Percentiles rank a stretch among this genome's conserved stretches.
Conservation (phyloP, 345 rosid genomes). For the Clarkia xantiana region DNA sequence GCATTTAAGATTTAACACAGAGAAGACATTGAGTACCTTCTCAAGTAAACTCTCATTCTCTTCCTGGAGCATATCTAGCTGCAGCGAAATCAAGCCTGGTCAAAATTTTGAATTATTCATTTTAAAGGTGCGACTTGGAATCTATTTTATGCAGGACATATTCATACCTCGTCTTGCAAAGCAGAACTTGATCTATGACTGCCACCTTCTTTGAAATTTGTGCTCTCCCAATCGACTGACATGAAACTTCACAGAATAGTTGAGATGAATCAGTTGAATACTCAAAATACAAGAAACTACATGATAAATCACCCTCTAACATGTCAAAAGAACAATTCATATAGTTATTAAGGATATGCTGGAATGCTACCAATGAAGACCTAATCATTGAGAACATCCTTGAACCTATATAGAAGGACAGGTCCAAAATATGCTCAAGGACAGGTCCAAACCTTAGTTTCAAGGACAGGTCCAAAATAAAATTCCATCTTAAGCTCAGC, state of each 20-base stretch:
- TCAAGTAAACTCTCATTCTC: conserved; percentile 17
- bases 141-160: neutral
- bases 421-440: no score
- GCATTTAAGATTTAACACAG: no score
- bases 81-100: conserved; percentile 15
- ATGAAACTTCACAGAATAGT: conserved; percentile 21
- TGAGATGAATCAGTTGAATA: no score
- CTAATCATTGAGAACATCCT: no score
- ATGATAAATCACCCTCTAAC: neutral
- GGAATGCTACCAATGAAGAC: no score
- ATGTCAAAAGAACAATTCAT: neutral
- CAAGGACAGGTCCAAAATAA: no score
- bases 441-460: no score
- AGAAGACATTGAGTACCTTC: conserved; percentile 7
- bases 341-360: no score
- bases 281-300: neutral
- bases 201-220: conserved; percentile 34
- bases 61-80: conserved; percentile 38
- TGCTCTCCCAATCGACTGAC: conserved; percentile 43
- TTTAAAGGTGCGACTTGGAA: no score
- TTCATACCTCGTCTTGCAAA: conserved; percentile 70
- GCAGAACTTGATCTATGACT: conserved; percentile 48
- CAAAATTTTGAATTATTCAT: no score
- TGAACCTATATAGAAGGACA: no score
- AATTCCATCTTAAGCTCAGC: no score